Evolutionary conservation across 495 filamentous ascomycete species (phyloP).

Genomic region (Penicillium daleae): DNA sequence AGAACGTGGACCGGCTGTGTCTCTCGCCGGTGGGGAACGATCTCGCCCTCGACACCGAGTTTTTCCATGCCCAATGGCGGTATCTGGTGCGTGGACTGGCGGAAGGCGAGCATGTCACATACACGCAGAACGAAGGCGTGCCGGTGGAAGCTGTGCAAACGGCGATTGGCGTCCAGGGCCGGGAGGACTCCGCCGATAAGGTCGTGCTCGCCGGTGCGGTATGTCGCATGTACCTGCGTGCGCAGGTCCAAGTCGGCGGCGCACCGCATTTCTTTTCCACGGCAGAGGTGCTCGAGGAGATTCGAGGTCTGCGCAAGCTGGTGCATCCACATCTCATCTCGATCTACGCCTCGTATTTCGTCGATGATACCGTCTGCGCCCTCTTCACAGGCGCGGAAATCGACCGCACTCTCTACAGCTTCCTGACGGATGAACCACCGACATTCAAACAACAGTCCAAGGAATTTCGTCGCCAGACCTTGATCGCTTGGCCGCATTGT

Average conservation of each 20-base stretch:
- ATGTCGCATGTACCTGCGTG: conserved; percentile 65
- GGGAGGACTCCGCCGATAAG: conserved; percentile 63
- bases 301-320: conserved; percentile 64
- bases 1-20: conserved; percentile 68
- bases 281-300: conserved; percentile 70
- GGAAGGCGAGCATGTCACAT: conserved; percentile 72
- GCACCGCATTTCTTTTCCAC: conserved; percentile 60
- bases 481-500: conserved; percentile 89
- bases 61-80: conserved; percentile 80
- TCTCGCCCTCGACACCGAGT: conserved; percentile 68
- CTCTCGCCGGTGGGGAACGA: conserved; percentile 61
- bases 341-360: conserved; percentile 78
- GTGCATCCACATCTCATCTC: conserved; percentile 82
- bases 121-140: conserved; percentile 76
- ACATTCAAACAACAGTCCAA: conserved; percentile 74
- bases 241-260: conserved; percentile 66
- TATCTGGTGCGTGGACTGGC: conserved; percentile 74
- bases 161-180: conserved; percentile 49
- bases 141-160: conserved; percentile 73
- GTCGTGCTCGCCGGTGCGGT: conserved; percentile 57
- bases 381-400: conserved; percentile 70
- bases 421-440: conserved; percentile 69
- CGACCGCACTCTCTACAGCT: conserved; percentile 76
- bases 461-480: conserved; percentile 63
- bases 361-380: conserved; percentile 71